Evolutionary conservation across 2,329 filamentous ascomycete genomes (phyloP).

Genomic region (Elsinoe necatrix): DNA sequence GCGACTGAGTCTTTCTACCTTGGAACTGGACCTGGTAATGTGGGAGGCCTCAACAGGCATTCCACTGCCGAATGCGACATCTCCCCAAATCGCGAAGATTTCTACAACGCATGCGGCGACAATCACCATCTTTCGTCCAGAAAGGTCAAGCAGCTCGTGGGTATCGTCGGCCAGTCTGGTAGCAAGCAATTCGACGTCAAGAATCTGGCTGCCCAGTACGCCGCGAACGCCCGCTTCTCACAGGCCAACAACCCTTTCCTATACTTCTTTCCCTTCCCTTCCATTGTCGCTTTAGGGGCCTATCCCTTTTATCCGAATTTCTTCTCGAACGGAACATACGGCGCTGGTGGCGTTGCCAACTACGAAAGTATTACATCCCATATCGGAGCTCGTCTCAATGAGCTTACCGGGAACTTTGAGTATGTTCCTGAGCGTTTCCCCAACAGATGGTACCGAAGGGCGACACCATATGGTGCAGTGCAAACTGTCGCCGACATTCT

Average conservation of each 20-base stretch:
- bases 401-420: conserved; percentile 23
- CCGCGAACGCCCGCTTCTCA: conserved; percentile 16
- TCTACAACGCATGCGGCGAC: conserved; percentile 29
- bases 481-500: conserved; percentile 29
- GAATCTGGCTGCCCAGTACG: conserved; percentile 24
- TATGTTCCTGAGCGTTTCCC: conserved; percentile 27
- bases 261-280: conserved; percentile 29
- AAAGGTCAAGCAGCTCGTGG: conserved; percentile 27
- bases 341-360: conserved; percentile 30
- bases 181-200: conserved; percentile 24
- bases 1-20: conserved; percentile 25
- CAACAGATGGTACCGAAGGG: conserved; percentile 26
- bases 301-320: conserved; percentile 27
- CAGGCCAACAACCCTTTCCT: conserved; percentile 27
- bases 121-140: conserved; percentile 28
- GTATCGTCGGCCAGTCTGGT: conserved; percentile 19
- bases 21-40: conserved; percentile 20
- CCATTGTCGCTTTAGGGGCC: conserved; percentile 25
- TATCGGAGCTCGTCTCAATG: conserved; percentile 23
- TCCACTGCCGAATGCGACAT: conserved; percentile 26
- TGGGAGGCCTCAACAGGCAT: conserved; percentile 27
- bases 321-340: conserved; percentile 33
- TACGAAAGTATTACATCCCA: conserved; percentile 27
- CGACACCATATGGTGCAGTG: conserved; percentile 24
- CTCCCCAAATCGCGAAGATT: conserved; percentile 29